Evolutionary conservation across 306 rosid genomes (phyloP), one percentile per base, ranked within the genome.

Genomic region (Pyrus bretschneideri): DNA sequence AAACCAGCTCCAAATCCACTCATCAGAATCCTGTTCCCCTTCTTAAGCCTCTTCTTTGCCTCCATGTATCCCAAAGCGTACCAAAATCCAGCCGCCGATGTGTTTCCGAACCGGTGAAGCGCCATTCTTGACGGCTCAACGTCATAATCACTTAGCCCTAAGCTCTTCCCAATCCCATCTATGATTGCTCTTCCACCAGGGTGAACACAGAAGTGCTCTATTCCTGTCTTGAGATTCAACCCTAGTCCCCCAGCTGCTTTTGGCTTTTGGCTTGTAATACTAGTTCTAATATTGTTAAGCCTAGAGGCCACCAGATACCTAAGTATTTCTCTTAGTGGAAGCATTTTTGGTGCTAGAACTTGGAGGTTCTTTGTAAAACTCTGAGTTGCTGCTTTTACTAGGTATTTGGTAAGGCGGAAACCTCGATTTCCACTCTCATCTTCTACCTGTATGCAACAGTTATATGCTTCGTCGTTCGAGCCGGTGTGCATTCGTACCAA

Each of bases 61-160:
- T 93, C 98, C 98, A 93, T 93, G 85, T 90, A 90, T 4, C 97
- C 96, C 45, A 91, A 73, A 58, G 88, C 98, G 49, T 93, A 93
- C 97, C 98, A 93, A 17, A 91, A 85, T 0, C 98, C 98, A 15
- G 91, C 98, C 3, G 97, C 90, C 0, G 97, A 89, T 0, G 97
- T 93, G 85, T 93, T 93, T 0, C 98, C 98, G 83, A 94, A 93
- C 0, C 96, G 77, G 55, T 90, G 90, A 54, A 93, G 97, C 0
- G 96, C 90, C 97, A 88, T 91, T 75, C 97, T 85, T 0, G 96
- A 75, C 0, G 97, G 98, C 70, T 93, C 98, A 1, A 91, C 85
- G 58, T 93, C 98, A 64, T 90, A 76, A 0, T 86, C 97, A 51
- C 33, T 85, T 3, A 93, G 75, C 27, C 76, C 87, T 23, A 93